Percentiles rank a stretch among this genome's conserved stretches.
phyloP scores from a whole-genome alignment of 768 basidiomycete species.

The Tulasnella sp. region DNA sequence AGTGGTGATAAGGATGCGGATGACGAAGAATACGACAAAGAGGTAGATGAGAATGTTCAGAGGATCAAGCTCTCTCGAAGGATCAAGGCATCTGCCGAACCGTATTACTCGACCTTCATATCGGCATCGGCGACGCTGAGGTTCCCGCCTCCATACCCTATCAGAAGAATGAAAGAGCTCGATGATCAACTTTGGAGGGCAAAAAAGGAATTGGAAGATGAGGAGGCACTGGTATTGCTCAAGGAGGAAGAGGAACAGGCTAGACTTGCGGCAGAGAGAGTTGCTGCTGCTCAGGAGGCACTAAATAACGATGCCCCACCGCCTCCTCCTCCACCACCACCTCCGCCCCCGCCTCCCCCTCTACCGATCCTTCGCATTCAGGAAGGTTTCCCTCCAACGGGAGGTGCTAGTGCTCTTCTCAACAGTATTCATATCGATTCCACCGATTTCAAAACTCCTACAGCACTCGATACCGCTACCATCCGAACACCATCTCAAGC shows the following conservation, averaged over 20 bases:
- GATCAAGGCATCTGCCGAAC: constrained; percentile 69
- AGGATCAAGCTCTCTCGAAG: constrained; percentile 55
- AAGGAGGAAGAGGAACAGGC: constrained; percentile 55
- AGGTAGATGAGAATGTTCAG: constrained; percentile 61
- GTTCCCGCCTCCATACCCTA: constrained; percentile 83
- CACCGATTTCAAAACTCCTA: constrained; percentile 1
- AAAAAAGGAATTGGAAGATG: constrained; percentile 76
- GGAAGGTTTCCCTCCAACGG: constrained; percentile 9
- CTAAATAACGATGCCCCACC: background rate
- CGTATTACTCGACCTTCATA: constrained; percentile 75
- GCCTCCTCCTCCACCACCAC: background rate
- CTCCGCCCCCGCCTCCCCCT: background rate
- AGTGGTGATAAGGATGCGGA: background rate
- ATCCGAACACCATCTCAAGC: too few relatives aligned
- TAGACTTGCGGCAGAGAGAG: background rate
- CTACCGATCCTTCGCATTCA: too few relatives aligned
- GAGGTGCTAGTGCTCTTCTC: constrained; percentile 13
- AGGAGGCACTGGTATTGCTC: constrained; percentile 42
- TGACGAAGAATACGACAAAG: constrained; percentile 24
- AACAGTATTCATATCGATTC: background rate
- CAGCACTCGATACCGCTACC: constrained; percentile 17
- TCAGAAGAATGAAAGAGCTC: constrained; percentile 76
- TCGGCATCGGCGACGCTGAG: constrained; percentile 88
- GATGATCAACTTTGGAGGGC: constrained; percentile 61
- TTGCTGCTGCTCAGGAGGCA: background rate